Conservation (phyloP, 2,329 filamentous ascomycete genomes). For the Cladosporium sp. region DNA sequence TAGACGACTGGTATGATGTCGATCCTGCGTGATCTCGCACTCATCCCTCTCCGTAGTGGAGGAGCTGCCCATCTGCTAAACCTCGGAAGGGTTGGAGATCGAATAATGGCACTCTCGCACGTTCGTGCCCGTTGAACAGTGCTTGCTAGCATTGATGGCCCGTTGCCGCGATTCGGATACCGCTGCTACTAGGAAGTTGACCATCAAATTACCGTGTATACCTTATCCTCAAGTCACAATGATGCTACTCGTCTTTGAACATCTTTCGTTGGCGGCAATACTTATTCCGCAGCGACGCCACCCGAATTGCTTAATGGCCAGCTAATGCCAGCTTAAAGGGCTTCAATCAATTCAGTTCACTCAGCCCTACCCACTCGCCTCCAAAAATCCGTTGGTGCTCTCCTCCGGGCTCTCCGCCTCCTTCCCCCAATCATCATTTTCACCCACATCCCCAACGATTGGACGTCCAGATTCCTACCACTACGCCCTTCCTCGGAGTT, state of each 20-base stretch:
- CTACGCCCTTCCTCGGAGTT: background rate
- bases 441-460: background rate
- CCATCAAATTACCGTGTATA: background rate
- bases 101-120: background rate
- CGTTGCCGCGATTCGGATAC: background rate
- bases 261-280: background rate
- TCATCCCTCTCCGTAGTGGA: background rate
- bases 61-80: background rate
- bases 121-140: background rate
- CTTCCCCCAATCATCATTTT: background rate
- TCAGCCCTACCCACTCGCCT: conserved; percentile 1
- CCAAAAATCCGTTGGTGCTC: conserved; percentile 6
- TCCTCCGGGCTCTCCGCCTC: background rate
- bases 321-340: background rate
- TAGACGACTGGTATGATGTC: conserved; percentile 9
- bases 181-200: background rate
- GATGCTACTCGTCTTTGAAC: background rate
- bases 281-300: background rate
- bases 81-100: background rate
- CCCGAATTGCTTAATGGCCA: background rate
- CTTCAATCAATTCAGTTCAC: background rate
- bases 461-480: background rate
- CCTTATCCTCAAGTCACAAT: background rate
- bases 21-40: conserved; percentile 11
- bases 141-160: background rate